A percentile compares a stretch with the other conserved stretches of the same genome.
phyloP scores from a whole-genome alignment of 495 filamentous ascomycete genomes.

The Neurospora sp. region DNA sequence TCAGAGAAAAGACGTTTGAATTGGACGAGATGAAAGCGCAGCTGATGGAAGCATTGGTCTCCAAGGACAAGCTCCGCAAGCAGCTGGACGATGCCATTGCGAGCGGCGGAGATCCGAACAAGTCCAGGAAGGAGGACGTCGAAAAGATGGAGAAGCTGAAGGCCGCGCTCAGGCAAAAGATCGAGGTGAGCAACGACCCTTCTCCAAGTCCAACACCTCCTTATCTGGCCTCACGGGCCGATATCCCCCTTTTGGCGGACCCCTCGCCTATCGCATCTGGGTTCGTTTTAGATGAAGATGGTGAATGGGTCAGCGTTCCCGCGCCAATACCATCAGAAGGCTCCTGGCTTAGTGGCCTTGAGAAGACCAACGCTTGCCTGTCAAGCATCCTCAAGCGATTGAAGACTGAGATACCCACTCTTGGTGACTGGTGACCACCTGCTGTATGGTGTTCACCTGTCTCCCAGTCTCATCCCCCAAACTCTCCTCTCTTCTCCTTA shows the following conservation, averaged over 20 bases:
- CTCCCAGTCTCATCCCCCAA: neutral
- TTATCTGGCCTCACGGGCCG: neutral
- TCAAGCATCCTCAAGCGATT: neutral
- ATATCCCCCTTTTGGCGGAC: neutral
- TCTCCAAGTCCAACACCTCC: constrained; percentile 3
- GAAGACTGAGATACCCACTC: neutral
- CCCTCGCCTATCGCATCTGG: neutral
- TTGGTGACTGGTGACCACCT: neutral
- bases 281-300: neutral
- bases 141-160: constrained; percentile 43
- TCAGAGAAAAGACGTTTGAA: constrained; percentile 31
- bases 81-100: constrained; percentile 33
- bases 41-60: constrained; percentile 39
- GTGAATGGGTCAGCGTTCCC: neutral
- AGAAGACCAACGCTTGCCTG: neutral
- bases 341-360: neutral
- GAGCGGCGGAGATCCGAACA: constrained; percentile 10
- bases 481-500: neutral
- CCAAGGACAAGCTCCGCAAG: constrained; percentile 44
- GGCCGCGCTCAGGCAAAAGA: constrained; percentile 34
- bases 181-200: constrained; percentile 31
- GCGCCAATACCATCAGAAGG: neutral
- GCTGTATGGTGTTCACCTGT: neutral
- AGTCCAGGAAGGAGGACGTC: constrained; percentile 36
- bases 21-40: constrained; percentile 41